Evolutionary conservation across 2,329 filamentous ascomycete species (phyloP), one percentile per base, ranked within the genome.

Genomic region (Lomentospora prolificans): DNA sequence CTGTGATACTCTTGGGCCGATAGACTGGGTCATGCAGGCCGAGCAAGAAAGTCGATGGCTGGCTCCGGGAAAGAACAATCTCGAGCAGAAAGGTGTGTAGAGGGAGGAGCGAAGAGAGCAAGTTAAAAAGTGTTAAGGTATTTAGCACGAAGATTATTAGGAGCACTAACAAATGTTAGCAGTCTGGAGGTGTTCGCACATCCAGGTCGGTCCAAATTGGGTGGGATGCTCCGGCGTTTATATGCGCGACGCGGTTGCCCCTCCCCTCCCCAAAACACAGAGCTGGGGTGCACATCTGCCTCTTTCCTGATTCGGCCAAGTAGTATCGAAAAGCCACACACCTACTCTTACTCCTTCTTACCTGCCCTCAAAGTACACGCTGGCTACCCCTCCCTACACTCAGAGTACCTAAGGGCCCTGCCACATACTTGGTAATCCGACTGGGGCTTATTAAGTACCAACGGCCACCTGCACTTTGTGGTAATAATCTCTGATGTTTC

Each of bases 211-310:
- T 22, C 44, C 30, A 30, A 28, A 28, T 27, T 48, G 60, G 60
- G 67, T 69, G 72, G 72, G 72, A 70, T 67, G 64, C 62, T 60
- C 66, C 65, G 64, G 63, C 71, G 73, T 76, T 76, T 76, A 76
- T 76, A 75, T 76, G 73, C 71, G 68, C 66, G 67, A 67, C 63
- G 61, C 63, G 62, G 60, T 50, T 50, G 39, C 50, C 28, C 51
- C 53, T 17, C 33, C 41, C 27, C 36, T 25, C n/a, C 30, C 12
- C 53, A 44, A 55, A 55, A 55, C 31, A 55, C 17, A 50, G 4
- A 22, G 25, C 51, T 19, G 46, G 39, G 53, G 53, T 50, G 24
- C 44, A 36, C 25, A 39, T 28, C 28, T 55, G 53, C 22, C 30
- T 55, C 53, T 48, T 55, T 55, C 53, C 53, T 48, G 46, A 55